Evolutionary conservation across 352 stramenopile genomes (phyloP).

Genomic region (Thalassiosira pacifica): DNA sequence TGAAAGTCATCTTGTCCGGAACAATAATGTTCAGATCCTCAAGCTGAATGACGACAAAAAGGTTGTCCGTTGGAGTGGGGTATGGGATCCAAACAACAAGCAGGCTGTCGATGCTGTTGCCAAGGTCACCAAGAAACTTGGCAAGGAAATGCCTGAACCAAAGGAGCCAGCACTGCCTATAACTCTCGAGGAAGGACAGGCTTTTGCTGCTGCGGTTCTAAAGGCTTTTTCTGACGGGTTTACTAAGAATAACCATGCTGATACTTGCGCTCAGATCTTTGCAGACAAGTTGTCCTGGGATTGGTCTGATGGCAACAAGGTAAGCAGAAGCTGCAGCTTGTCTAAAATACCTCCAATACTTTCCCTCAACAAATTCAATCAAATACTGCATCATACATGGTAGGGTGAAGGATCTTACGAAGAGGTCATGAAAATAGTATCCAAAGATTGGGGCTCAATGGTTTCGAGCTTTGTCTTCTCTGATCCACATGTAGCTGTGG

Average conservation of each 20-base stretch:
- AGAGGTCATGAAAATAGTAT: slow-evolving; percentile 1
- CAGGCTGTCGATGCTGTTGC: not conserved
- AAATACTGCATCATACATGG: not conserved
- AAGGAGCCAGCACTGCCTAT: not conserved
- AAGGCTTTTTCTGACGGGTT: not conserved
- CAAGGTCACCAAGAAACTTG: slow-evolving; percentile 1
- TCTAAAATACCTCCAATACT: too few relatives aligned
- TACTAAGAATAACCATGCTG: slow-evolving; percentile 13
- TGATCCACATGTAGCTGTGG: not conserved
- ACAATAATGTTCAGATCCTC: not conserved
- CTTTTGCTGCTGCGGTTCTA: not conserved
- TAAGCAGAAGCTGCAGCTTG: not conserved
- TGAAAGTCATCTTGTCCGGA: not conserved
- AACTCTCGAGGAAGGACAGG: slow-evolving; percentile 1
- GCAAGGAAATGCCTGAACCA: not conserved
- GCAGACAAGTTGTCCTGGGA: slow-evolving; percentile 11
- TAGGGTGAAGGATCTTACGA: slow-evolving; percentile 1
- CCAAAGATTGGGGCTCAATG: slow-evolving; percentile 5
- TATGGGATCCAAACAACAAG: slow-evolving; percentile 14
- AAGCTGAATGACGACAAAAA: slow-evolving; percentile 11
- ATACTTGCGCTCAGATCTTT: not conserved
- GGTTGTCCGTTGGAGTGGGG: not conserved
- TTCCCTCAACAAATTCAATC: too few relatives aligned
- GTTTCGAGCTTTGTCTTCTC: not conserved
- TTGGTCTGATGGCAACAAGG: slow-evolving; percentile 15